Evolutionary conservation across 2,329 filamentous ascomycete species (phyloP), one percentile per base, ranked within the genome.

Genomic region (Stemphylium vesicarium): DNA sequence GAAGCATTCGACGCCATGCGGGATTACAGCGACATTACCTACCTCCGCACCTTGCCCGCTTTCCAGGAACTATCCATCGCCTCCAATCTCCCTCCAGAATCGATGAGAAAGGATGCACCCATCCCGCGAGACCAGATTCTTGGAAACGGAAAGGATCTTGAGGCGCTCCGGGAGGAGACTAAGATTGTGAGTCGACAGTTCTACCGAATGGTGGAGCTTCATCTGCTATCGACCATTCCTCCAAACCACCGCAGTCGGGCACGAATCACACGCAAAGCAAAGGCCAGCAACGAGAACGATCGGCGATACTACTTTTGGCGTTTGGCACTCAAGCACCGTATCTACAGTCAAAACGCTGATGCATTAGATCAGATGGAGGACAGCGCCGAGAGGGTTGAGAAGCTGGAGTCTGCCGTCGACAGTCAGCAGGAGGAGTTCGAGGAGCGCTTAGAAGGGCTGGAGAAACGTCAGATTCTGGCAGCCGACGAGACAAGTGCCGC

Each of bases 181-280:
- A 95, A 94, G 79, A 91, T 94, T 53, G 86, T 88, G 1, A 83
- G 86, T 0, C 81, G 91, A n/a, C 91, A 95, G 68, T 92, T 94
- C 71, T 81, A 82, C 58, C 83, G 91, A 5, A 81, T 93, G 7
- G 78, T 91, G 0, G 91, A 95, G 73, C 89, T 94, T 82, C 86
- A 93, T 44, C 84, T 86, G 13, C 85, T 88, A 24, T 81, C 81
- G 24, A 80, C 78, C 38, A 86, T 88, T 29, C 83, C 67, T 32
- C 71, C 64, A 62, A 72, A 53, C 61, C 80, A 78, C 77, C 85
- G 59, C 72, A 78, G 53, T 72, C 83, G 73, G 54, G 75, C 50
- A 56, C 79, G 80, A 69, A 73, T 80, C 70, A 71, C 75, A 58
- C 66, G 78, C 65, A 71, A 74, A 65, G 75, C 71, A 39, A 78